A percentile compares a stretch with the other conserved stretches of the same genome.
These are phyloP conservation scores for Rutstroemia sp. DNA, from an alignment of 2,329 filamentous ascomycete species.

Conservation along the genomic window DNA sequence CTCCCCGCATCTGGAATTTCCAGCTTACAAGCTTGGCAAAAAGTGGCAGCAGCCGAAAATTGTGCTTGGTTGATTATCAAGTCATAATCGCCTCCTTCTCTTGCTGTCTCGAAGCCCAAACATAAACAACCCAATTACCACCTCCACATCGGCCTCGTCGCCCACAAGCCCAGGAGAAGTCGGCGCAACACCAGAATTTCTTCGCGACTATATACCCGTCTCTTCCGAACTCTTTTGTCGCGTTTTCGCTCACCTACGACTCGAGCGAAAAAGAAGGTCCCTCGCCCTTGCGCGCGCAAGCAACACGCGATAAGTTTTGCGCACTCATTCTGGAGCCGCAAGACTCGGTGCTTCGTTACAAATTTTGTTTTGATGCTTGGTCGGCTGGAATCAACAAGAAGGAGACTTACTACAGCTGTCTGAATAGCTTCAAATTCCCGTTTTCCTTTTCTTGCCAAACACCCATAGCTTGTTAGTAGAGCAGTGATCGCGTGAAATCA, in stretches of 20 bases:
- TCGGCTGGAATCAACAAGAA: background rate
- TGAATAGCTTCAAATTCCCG: conserved; percentile 20
- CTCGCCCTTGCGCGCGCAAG: too few relatives aligned
- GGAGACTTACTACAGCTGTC: background rate
- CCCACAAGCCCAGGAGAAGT: too few relatives aligned
- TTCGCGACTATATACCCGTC: too few relatives aligned
- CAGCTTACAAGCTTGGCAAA: background rate
- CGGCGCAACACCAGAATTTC: too few relatives aligned
- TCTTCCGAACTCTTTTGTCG: too few relatives aligned
- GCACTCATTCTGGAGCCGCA: too few relatives aligned
- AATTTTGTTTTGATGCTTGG: background rate
- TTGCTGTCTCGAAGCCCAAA: background rate
- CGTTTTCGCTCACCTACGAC: too few relatives aligned
- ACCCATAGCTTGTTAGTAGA: conserved; percentile 28
- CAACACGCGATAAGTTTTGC: too few relatives aligned
- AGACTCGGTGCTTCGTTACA: background rate
- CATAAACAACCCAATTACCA: background rate
- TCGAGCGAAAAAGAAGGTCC: too few relatives aligned
- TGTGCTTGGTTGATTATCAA: background rate
- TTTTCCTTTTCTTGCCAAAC: conserved; percentile 13
- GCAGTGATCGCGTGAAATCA: conserved; percentile 27
- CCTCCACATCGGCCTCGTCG: background rate
- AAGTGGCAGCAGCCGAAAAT: background rate
- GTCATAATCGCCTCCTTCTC: background rate
- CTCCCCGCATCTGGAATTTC: background rate